Evolutionary conservation across 139 green algal genomes (phyloP).

Genomic region (Micractinium conductrix): DNA sequence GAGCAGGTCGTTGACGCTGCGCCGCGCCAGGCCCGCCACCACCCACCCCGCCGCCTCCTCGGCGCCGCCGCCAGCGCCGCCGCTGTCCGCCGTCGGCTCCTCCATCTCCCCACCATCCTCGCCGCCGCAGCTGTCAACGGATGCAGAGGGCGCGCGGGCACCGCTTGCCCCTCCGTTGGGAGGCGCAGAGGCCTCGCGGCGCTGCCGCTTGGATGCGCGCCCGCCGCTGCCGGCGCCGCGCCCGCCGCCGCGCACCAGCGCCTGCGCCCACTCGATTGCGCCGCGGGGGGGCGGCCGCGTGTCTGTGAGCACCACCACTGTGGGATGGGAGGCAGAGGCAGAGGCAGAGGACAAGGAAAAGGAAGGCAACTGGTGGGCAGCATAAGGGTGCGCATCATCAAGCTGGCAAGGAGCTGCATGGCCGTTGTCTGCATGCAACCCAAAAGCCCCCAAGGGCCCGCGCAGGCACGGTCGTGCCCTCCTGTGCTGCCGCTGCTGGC

Average conservation of each 20-base stretch:
- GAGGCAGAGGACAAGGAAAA: conserved; percentile 1
- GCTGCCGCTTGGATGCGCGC: conserved; percentile 29
- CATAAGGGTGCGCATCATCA: no score
- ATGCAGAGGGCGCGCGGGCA: background rate
- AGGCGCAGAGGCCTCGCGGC: background rate
- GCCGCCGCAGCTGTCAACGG: conserved; percentile 14
- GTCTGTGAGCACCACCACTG: conserved; percentile 31
- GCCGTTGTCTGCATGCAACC: background rate
- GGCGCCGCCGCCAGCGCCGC: background rate
- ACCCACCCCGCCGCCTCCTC: background rate
- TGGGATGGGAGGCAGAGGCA: background rate
- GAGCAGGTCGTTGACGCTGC: background rate
- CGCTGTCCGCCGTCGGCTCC: background rate
- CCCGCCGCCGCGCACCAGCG: conserved; percentile 3
- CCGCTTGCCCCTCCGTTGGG: no score
- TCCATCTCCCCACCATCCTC: background rate
- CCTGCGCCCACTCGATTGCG: conserved; percentile 22
- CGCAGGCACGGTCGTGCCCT: no score
- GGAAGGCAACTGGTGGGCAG: no score
- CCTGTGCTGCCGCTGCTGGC: no score
- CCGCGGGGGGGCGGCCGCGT: conserved; percentile 16
- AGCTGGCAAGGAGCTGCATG: no score
- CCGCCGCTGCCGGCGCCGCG: background rate
- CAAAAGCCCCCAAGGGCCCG: no score
- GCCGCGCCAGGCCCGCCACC: background rate